Conservation (phyloP, 768 basidiomycete genomes). For the Tulasnella sp. region DNA sequence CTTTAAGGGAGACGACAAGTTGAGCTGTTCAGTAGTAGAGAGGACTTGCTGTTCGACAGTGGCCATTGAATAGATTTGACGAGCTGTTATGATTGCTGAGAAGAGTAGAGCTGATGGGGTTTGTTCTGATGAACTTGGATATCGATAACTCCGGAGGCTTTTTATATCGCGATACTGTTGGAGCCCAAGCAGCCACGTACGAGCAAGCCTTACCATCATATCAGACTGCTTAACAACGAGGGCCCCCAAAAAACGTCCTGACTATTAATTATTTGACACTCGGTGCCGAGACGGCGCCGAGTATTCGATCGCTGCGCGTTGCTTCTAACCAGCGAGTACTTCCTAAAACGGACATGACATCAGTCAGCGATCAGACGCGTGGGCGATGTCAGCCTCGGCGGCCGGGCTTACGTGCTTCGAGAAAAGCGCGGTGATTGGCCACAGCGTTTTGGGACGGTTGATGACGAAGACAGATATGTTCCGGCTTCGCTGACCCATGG, state of each 20-base stretch:
- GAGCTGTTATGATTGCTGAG: not conserved
- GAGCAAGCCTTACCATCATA: not conserved
- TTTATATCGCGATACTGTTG: not conserved
- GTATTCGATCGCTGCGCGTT: not conserved
- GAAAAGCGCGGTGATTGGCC: not conserved
- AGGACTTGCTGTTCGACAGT: not conserved
- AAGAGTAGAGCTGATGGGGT: not conserved
- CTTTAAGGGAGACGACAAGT: constrained; percentile 35
- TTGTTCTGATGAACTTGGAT: not conserved
- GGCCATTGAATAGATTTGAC: not conserved
- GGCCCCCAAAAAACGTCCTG: not conserved
- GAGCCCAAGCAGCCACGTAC: not conserved
- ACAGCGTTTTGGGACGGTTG: not conserved
- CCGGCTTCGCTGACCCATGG: not conserved
- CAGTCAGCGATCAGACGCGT: not conserved
- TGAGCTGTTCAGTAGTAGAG: not conserved
- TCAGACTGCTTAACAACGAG: not conserved
- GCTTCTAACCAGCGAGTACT: not conserved
- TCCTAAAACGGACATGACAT: not conserved
- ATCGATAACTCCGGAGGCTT: not conserved
- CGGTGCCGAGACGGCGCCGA: not conserved
- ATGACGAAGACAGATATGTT: not conserved
- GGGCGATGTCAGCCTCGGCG: not conserved
- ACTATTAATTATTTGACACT: not conserved
- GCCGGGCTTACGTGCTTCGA: not conserved